Base-by-base conservation (phyloP, 2,329 filamentous ascomycete species). In the Esteya vermicola region DNA sequence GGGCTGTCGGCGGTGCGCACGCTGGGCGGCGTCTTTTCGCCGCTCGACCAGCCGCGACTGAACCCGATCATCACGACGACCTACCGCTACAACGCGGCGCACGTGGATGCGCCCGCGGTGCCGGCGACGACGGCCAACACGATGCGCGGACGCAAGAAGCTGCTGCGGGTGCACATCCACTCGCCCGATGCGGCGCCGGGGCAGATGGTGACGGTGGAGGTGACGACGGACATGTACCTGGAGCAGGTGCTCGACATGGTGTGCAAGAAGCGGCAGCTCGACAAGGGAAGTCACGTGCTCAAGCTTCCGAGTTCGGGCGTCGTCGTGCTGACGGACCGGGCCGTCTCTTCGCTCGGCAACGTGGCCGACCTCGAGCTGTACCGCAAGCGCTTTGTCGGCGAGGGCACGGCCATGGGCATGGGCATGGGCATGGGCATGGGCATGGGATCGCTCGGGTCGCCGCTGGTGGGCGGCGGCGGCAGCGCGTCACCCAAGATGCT, bases 191-290 rank as follows among this genome's bases (percentile, higher is more conserved):
- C 75, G 6, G 70, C 80, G 9, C 75, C 82, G 35, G 79, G 81
- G n/a, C 79, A 81, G 51, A 75, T 78, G 62, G 71, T 85, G 20
- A 79, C 77, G 2, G 62, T 88, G 16, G 76, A 83, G 45, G 82
- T 85, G 34, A 88, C 81, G 0, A 85, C 81, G 0, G 82, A 89
- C 49, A 89, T 79, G 23, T 91, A 88, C 54, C 73, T 91, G 33
- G 82, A 81, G 33, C 83, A 91, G 55, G 75, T 91, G 22, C 75
- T 89, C 38, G 83, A 89, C 52, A 68, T 77, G 47, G 78, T 84
- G 3, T 91, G 84, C 55, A 73, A 78, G 32, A 84, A 83, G 57
- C 69, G 85, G 33, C 76, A 83, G 43, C 64, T 91, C 0, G 85
- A 91, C 55, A 85, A 86, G 61, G 80, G 71, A 16, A 75, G 79